phyloP scores from a whole-genome alignment of 1,284 basidiomycete genomes.

The Pulveroboletus sp. region DNA sequence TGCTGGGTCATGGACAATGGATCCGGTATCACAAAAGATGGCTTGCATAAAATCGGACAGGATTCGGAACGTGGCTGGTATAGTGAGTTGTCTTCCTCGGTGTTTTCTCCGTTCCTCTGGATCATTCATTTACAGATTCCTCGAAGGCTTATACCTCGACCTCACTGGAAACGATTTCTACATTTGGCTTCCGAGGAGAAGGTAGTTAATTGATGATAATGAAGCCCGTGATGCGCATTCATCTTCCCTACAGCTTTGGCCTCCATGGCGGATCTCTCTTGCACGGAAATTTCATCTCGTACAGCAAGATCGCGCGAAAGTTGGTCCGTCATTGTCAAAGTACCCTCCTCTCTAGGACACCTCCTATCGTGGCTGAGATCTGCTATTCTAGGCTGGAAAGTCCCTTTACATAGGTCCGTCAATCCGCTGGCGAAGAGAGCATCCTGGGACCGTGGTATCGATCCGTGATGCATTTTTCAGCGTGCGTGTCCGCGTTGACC shows the following conservation, averaged over 20 bases:
- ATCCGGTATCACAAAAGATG: constrained; percentile 60
- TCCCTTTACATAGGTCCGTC: constrained; percentile 70
- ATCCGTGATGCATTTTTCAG: constrained; percentile 86
- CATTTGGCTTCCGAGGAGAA: constrained; percentile 89
- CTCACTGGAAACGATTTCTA: constrained; percentile 49
- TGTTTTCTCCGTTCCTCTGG: neutral
- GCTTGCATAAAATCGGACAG: constrained; percentile 51
- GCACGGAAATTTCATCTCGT: constrained; percentile 76
- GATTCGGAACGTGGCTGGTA: constrained; percentile 57
- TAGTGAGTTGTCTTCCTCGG: constrained; percentile 42
- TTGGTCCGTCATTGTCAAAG: constrained; percentile 76
- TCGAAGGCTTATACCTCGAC: constrained; percentile 63
- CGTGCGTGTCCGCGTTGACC: constrained; percentile 40
- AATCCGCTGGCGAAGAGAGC: constrained; percentile 65
- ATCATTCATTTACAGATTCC: constrained; percentile 43
- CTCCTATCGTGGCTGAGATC: constrained; percentile 1
- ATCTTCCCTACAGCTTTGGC: constrained; percentile 57
- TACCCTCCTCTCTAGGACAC: constrained; percentile 27
- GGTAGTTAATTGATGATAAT: constrained; percentile 42
- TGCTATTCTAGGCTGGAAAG: constrained; percentile 50
- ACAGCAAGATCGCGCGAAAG: constrained; percentile 53
- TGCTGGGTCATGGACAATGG: constrained; percentile 87
- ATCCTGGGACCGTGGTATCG: constrained; percentile 73
- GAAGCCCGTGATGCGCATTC: constrained; percentile 7
- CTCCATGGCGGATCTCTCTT: constrained; percentile 74